Conservation (phyloP, 208 protist genomes). For the Leishmania lainsoni region DNA sequence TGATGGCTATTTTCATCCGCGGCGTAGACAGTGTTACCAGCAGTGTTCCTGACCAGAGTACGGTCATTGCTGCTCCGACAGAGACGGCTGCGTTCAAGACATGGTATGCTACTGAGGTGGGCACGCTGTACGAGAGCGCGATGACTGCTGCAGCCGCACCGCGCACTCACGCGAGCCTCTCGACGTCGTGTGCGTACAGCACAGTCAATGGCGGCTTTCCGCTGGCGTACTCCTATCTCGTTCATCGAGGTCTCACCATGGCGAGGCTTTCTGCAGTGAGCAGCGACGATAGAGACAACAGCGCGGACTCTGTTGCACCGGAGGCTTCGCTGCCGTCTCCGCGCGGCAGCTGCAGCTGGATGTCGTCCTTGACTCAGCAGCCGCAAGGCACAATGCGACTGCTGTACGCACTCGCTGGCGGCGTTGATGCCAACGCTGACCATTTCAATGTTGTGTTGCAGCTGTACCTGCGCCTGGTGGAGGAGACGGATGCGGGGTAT, state of each 20-base stretch:
- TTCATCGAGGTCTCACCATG: constrained; percentile 11
- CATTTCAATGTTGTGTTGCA: constrained; percentile 45
- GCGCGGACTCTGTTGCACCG: neutral
- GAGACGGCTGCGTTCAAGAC: constrained; percentile 4
- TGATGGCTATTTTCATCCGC: constrained; percentile 22
- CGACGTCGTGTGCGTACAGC: neutral
- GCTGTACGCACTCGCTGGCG: constrained; percentile 32
- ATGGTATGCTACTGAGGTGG: constrained; percentile 25
- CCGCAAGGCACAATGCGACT: constrained; percentile 26
- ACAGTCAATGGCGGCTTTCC: neutral
- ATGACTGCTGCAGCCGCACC: constrained; percentile 9
- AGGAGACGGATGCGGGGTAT: constrained; percentile 48
- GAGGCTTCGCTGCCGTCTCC: neutral
- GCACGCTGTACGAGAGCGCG: constrained; percentile 14
- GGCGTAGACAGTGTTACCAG: constrained; percentile 10
- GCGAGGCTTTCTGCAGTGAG: neutral
- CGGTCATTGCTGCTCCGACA: neutral
- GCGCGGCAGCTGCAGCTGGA: constrained; percentile 1
- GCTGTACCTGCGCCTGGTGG: constrained; percentile 35
- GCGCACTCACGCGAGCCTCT: neutral
- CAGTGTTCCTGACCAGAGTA: neutral
- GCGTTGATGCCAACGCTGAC: constrained; percentile 39
- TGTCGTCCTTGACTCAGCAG: neutral
- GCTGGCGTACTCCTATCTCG: constrained; percentile 17
- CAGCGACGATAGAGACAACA: neutral